These are phyloP conservation scores for Candida tunisiensis DNA, from an alignment of 1,139 yeast genomes.

Conservation along the genomic window DNA sequence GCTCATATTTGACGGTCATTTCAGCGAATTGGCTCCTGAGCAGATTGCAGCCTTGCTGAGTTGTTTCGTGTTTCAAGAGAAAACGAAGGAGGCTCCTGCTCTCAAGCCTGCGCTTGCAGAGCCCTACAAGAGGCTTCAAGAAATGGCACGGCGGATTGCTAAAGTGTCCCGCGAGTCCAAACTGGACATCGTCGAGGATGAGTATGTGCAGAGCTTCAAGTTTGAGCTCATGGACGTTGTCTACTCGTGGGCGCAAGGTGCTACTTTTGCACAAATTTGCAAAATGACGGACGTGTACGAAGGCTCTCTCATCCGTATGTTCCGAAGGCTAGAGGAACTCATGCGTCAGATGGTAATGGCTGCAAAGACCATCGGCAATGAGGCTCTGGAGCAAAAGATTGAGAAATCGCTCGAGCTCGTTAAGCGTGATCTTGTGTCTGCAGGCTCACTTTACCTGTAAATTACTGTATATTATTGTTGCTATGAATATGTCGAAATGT, in stretches of 20 bases:
- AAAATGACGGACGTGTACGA: slow-evolving; percentile 98
- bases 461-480: too few species aligned
- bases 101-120: slow-evolving; percentile 78
- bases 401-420: slow-evolving; percentile 68
- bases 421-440: slow-evolving; percentile 92
- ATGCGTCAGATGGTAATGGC: slow-evolving; percentile 80
- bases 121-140: slow-evolving; percentile 73
- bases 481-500: too few species aligned
- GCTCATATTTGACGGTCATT: slow-evolving; percentile 85
- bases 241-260: slow-evolving; percentile 93
- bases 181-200: slow-evolving; percentile 77
- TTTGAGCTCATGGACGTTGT: slow-evolving; percentile 95
- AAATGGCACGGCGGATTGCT: slow-evolving; percentile 82
- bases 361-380: slow-evolving; percentile 84
- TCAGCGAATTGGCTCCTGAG: slow-evolving; percentile 71
- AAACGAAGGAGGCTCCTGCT: slow-evolving; percentile 78
- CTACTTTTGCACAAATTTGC: slow-evolving; percentile 88
- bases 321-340: slow-evolving; percentile 86
- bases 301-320: slow-evolving; percentile 88
- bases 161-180: slow-evolving; percentile 80
- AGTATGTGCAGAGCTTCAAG: slow-evolving; percentile 72
- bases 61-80: slow-evolving; percentile 93
- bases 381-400: slow-evolving; percentile 76
- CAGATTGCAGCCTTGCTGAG: slow-evolving; percentile 87
- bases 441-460: slow-evolving; percentile 72